Percentiles rank a stretch among this genome's conserved stretches.
These are phyloP conservation scores for Lepidopterella palustris DNA, from an alignment of 495 filamentous ascomycete genomes.

Conservation along the genomic window DNA sequence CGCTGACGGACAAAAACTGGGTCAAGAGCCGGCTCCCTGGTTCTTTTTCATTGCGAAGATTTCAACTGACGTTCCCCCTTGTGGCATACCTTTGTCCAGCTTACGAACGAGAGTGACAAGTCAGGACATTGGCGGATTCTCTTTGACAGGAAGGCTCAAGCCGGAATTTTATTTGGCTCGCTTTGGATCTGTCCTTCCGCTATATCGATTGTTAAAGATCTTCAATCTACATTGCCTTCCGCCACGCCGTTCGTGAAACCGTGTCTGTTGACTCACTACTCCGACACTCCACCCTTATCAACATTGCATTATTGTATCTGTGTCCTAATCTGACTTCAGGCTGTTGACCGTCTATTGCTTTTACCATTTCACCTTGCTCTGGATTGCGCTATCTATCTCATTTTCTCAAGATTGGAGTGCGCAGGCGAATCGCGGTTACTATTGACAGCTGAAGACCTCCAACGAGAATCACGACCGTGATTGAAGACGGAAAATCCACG, in stretches of 20 bases:
- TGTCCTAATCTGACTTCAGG: no score
- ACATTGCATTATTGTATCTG: no score
- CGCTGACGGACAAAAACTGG: not conserved
- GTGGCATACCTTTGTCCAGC: constrained; percentile 1
- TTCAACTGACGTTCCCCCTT: not conserved
- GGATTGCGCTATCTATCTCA: no score
- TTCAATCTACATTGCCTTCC: not conserved
- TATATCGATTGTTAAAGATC: not conserved
- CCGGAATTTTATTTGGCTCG: not conserved
- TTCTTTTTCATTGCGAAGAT: not conserved
- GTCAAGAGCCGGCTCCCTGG: not conserved
- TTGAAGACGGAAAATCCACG: no score
- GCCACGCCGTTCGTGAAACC: not conserved
- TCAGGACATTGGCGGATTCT: not conserved
- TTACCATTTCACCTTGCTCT: no score
- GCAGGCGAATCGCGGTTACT: no score
- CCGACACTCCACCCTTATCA: not conserved
- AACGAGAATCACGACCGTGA: no score
- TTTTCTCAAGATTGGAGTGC: no score
- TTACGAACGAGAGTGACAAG: not conserved
- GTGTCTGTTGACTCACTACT: not conserved
- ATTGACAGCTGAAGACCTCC: no score
- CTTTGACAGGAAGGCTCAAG: not conserved
- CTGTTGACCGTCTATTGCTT: no score
- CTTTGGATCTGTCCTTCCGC: not conserved